phyloP scores from a whole-genome alignment of 768 basidiomycete genomes.

The Boletus rufocinnamomeus region DNA sequence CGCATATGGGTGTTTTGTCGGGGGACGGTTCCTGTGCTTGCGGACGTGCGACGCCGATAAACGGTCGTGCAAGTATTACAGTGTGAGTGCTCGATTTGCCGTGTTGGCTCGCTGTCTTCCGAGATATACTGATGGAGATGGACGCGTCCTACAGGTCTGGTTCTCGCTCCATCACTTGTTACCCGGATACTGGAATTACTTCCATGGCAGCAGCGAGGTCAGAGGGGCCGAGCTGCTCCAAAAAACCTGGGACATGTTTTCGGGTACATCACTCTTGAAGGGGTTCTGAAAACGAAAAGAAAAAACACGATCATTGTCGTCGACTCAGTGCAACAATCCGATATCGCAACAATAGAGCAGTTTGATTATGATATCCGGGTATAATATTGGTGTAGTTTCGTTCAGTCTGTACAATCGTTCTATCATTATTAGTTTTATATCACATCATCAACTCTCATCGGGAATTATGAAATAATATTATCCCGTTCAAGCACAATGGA shows the following conservation, averaged over 20 bases:
- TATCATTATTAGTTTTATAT: neutral
- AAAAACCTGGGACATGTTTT: constrained; percentile 21
- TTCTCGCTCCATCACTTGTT: constrained; percentile 37
- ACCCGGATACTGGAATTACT: constrained; percentile 39
- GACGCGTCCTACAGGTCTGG: constrained; percentile 29
- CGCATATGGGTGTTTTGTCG: constrained; percentile 37
- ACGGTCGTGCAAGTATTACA: constrained; percentile 40
- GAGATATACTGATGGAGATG: neutral
- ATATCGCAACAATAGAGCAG: no score
- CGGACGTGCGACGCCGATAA: constrained; percentile 34
- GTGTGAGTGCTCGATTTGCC: constrained; percentile 32
- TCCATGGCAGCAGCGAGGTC: constrained; percentile 20
- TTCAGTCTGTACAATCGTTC: neutral
- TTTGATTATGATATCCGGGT: neutral
- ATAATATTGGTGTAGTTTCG: neutral
- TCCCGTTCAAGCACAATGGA: no score
- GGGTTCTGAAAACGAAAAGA: neutral
- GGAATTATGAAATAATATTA: neutral
- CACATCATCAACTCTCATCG: neutral
- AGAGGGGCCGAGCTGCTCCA: constrained; percentile 24
- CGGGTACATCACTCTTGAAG: constrained; percentile 12
- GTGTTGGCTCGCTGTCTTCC: no score
- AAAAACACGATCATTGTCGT: neutral
- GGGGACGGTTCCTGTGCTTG: constrained; percentile 34
- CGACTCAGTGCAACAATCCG: no score